Evolutionary conservation across 768 basidiomycete species (phyloP).

Genomic region (Russula brevipes): DNA sequence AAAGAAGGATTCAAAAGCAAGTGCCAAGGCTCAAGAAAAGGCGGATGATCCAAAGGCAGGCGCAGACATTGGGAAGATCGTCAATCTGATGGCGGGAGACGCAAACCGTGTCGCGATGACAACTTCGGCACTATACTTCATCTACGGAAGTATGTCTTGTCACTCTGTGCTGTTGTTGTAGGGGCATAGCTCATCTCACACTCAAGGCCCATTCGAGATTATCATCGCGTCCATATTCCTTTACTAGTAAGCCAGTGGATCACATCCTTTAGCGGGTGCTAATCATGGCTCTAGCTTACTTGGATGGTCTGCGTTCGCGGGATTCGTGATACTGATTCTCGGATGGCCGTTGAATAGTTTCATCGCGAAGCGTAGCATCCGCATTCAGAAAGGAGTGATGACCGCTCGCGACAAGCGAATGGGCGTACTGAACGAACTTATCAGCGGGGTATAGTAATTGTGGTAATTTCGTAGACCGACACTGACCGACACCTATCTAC

Average conservation of each 20-base stretch:
- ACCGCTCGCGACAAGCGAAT: conserved; percentile 71
- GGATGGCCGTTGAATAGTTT: conserved; percentile 70
- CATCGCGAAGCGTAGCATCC: conserved; percentile 53
- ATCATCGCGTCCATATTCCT: conserved; percentile 66
- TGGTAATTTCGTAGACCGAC: background rate
- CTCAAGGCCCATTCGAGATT: conserved; percentile 67
- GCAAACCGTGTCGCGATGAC: conserved; percentile 55
- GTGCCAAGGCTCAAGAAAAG: conserved; percentile 25
- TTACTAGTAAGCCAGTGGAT: conserved; percentile 50
- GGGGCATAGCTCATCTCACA: background rate
- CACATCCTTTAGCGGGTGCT: background rate
- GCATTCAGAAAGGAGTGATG: conserved; percentile 55
- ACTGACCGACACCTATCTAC: background rate
- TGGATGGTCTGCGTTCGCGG: conserved; percentile 67
- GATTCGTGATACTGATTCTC: conserved; percentile 60
- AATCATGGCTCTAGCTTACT: conserved; percentile 42
- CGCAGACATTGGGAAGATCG: conserved; percentile 85
- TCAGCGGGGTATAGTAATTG: conserved; percentile 48
- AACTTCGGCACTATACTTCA: conserved; percentile 52
- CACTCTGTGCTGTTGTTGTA: background rate
- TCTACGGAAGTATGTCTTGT: conserved; percentile 53
- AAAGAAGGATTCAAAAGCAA: conserved; percentile 19
- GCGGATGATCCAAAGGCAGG: conserved; percentile 58
- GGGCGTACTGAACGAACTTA: conserved; percentile 71
- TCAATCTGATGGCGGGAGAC: conserved; percentile 83